These are phyloP conservation scores for Zygosaccharomyces siamensis DNA, from an alignment of 805 yeast species.

Conservation along the genomic window DNA sequence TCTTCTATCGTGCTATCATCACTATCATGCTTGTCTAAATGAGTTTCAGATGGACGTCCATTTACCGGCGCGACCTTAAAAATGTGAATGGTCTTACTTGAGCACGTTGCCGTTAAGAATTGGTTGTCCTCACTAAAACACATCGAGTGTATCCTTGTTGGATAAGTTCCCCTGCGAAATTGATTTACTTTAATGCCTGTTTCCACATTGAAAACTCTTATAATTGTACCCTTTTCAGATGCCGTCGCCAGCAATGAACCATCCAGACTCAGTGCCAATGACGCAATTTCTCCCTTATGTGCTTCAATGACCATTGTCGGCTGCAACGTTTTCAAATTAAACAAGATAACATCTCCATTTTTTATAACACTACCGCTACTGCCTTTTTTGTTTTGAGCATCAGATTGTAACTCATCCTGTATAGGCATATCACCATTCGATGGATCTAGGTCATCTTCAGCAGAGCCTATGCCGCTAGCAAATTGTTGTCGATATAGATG, in stretches of 20 bases:
- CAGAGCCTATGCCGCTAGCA: not conserved
- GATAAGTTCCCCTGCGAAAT: constrained; percentile 78
- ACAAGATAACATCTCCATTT: constrained; percentile 65
- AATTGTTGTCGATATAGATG: constrained; percentile 28
- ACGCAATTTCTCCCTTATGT: constrained; percentile 64
- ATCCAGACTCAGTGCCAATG: constrained; percentile 56
- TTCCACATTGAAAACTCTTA: constrained; percentile 60
- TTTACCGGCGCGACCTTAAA: constrained; percentile 52
- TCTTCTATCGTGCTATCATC: constrained; percentile 40
- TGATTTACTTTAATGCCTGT: constrained; percentile 62
- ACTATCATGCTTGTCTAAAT: constrained; percentile 24
- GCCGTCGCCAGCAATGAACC: constrained; percentile 69
- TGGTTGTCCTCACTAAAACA: constrained; percentile 67
- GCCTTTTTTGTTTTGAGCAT: constrained; percentile 21
- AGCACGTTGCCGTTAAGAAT: constrained; percentile 75
- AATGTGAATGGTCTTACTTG: constrained; percentile 90
- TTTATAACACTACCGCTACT: constrained; percentile 27
- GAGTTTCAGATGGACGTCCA: constrained; percentile 3
- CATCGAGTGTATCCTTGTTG: constrained; percentile 72
- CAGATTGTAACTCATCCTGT: constrained; percentile 3
- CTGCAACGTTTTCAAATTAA: constrained; percentile 55
- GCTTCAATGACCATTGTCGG: constrained; percentile 70
- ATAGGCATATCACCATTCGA: constrained; percentile 5
- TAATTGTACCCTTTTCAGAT: constrained; percentile 72
- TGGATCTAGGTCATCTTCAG: not conserved